These are phyloP conservation scores for Seiridium cupressi DNA, from an alignment of 2,329 filamentous ascomycete genomes.

Conservation along the genomic window DNA sequence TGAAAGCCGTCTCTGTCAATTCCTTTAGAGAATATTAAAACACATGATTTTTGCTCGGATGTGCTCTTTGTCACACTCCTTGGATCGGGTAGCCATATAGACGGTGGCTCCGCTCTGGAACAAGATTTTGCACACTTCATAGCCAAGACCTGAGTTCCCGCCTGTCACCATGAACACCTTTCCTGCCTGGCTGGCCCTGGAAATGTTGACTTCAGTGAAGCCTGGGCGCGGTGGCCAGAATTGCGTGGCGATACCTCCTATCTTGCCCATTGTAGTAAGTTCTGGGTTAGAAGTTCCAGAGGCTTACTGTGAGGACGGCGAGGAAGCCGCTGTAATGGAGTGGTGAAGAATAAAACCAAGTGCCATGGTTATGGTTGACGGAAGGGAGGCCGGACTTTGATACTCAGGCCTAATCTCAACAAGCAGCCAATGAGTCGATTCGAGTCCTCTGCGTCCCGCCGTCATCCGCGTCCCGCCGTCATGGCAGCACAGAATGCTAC, in stretches of 20 bases:
- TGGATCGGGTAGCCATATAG: constrained; percentile 5
- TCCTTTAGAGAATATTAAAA: neutral
- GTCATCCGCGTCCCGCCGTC: no score
- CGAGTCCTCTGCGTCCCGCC: no score
- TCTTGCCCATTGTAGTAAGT: neutral
- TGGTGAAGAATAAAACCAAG: no score
- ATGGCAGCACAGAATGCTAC: no score
- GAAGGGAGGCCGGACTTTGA: no score
- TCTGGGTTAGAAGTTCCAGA: neutral
- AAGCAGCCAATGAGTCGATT: no score
- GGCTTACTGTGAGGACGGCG: neutral
- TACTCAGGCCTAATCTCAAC: no score
- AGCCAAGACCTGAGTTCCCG: constrained; percentile 18
- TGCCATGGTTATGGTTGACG: no score
- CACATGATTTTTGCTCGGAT: neutral
- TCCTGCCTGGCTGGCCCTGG: constrained; percentile 8
- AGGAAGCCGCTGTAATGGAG: neutral
- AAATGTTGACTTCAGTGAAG: constrained; percentile 13
- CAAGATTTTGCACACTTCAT: constrained; percentile 14
- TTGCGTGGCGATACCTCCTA: neutral
- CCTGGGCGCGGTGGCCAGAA: neutral
- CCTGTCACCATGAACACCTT: constrained; percentile 21
- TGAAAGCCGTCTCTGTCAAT: neutral
- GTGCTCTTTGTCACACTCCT: neutral
- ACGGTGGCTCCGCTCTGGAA: constrained; percentile 4